Base-by-base conservation (phyloP, 192 early-diverging fungal genomes). In the Coemansia guatemalensis region DNA sequence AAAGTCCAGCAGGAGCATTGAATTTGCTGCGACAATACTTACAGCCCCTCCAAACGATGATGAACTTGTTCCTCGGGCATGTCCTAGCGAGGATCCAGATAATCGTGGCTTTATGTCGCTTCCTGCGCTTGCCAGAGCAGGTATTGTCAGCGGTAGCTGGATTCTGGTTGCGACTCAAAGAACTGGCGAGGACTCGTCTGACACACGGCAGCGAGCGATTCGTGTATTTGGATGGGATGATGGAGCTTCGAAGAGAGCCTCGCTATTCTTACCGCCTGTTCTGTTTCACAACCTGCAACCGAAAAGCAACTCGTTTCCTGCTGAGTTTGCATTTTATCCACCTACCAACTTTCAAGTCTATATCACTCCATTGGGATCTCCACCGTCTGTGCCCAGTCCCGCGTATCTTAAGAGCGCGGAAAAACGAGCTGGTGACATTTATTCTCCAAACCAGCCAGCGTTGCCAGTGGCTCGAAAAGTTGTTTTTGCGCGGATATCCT, bases 61-160 rank as follows among this genome's bases (percentile, higher is more conserved):
- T 20, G 23, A 68, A 33, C 41, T 81, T 11, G 68, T 65, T 7
- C 78, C 78, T 14, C 39, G 27, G 3, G 8, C 41, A 5, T 55
- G 53, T 39, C 48, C 61, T 5, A 48, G 68, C 27, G 78, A 81
- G 22, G 78, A 81, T 27, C 9, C 41, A 4, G 65, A 55, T 8
- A 81, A 74, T 26, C 68, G 72, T 25, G 78, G 72, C 9, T 81
- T 68, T 47, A 71, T 74, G 62, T 68, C 72, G 35, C 55, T 81
- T 4, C 61, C 56, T 2, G 57, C 72, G 11, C 65, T 74, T 14
- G 72, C 78, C 7, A 67, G 56, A 35, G 41, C 57, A 5, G 78
- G 78, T 3, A 73, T 81, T 48, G 65, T 74, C 22, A 81, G 78
- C 23, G 78, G 78, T 33, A 71, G 72, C 52, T 81, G 78, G 78